Evolutionary conservation across 1,284 basidiomycete genomes (phyloP), one percentile per base, ranked within the genome.

Genomic region (Clitocybe nebularis): DNA sequence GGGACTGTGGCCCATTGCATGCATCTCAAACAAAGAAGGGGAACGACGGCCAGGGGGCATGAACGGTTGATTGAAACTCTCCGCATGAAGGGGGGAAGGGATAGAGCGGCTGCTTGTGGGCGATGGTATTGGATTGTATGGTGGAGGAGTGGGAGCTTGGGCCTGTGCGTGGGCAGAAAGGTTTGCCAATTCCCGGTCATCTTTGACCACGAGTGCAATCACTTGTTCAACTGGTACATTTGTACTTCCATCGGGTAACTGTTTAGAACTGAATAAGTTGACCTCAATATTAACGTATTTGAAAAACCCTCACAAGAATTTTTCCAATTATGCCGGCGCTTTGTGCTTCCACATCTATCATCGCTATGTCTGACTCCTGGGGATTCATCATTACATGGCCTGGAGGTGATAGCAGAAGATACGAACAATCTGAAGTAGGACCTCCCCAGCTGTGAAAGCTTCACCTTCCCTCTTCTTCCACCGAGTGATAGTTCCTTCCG

Each of bases 381-480:
- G 6, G 9, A 39, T 21, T 39, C 5, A 11, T 39, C 14, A 20
- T 13, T 10, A 17, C 24, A n/a, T 9, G n/a, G n/a, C 23, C 16
- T 29, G n/a, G n/a, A 3, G 20, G 6, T 24, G 34, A 11, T 5
- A 11, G 1, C 21, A 11, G 4, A 13, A 4, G 33, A 13, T 3
- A 39, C 64, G 29, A 44, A 71, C 71, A 47, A 71, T 68, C 55
- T 70, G 64, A 20, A 74, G 58, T 39, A 73, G 51, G 20, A 70
- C 61, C 34, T 72, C 69, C 2, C 68, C 69, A 28, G 62, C 59
- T 19, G 43, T 50, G 47, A 72, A 74, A 1, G 65, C 48, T 43
- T 72, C 69, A 5, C 68, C 70, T 50, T 71, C 67, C 50, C 62
- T 67, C 56, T 68, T 68, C 40, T 59, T 68, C 69, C 70, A 71